phyloP scores from a whole-genome alignment of 75 land plant species.

The Picea sitchensis region DNA sequence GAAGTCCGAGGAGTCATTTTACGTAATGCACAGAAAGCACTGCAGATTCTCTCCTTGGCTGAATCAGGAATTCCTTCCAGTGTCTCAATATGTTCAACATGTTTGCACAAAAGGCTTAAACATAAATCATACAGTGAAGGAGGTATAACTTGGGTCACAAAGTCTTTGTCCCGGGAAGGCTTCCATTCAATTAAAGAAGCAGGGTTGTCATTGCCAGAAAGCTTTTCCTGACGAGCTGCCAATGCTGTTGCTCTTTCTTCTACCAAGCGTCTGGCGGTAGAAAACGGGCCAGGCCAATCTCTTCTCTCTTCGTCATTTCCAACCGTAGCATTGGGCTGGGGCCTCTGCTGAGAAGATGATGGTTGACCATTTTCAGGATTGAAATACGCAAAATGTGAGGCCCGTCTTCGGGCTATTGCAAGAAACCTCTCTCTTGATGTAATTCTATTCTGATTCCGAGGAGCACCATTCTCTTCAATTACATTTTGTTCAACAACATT shows the following conservation, averaged over 20 bases:
- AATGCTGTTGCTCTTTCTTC: slow-evolving; percentile 12
- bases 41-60: slow-evolving; percentile 27
- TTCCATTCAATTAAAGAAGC: slow-evolving; percentile 19
- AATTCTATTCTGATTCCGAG: no score
- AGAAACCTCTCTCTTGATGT: slow-evolving; percentile 1
- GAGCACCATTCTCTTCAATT: not conserved
- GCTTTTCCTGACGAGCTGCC: not conserved
- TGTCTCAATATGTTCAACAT: slow-evolving; percentile 56
- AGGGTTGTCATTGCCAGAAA: not conserved
- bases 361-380: not conserved
- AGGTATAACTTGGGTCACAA: not conserved
- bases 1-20: slow-evolving; percentile 40
- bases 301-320: slow-evolving; percentile 6
- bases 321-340: not conserved
- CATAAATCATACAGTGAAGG: slow-evolving; percentile 49
- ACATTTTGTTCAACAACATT: not conserved
- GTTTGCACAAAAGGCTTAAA: slow-evolving; percentile 28
- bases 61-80: slow-evolving; percentile 58
- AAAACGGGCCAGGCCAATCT: slow-evolving; percentile 91
- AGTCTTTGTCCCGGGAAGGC: slow-evolving; percentile 19
- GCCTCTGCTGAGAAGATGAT: not conserved
- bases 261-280: slow-evolving; percentile 43
- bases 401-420: slow-evolving; percentile 1
- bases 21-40: slow-evolving; percentile 39
- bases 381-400: slow-evolving; percentile 5